Base-by-base conservation (phyloP, 257 asterid species). In the Nicotiana sylvestris region DNA sequence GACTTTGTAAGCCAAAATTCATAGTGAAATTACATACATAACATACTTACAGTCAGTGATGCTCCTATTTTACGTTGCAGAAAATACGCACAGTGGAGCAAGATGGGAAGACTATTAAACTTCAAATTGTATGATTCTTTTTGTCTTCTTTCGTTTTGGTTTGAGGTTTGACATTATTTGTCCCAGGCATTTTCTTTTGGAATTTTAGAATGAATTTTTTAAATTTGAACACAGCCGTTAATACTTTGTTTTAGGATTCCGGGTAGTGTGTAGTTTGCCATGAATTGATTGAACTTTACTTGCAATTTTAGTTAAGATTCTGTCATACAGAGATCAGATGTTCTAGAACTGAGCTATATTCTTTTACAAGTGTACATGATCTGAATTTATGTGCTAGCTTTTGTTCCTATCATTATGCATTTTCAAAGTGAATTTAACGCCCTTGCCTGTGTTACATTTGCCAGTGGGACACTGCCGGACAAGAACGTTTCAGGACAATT, bases 401-500 rank as follows among this genome's bases (percentile, higher is more conserved):
- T 39, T 80, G 25, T 65, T 80, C 27, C 57, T 46, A 77, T 77
- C 80, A 9, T 65, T 17, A 57, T 56, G 21, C 39, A 67, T 76
- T 81, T 66, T 62, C 37, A 65, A 43, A 79, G 33, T 39, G 37
- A 78, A 82, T 86, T 86, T 70, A 2, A 70, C 21, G 35, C 46
- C 37, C 60, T 46, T 30, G 7, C 29, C 18, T 57, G 35, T 81
- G 39, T 56, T 65, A 17, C 60, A 81, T 64, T 17, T 80, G 33
- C 53, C 87, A 94, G 98, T 91, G 97, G 98, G 98, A 94, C 84
- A 94, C 98, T 61, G 98, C 98, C 62, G 97, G 98, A 77, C 98
- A 92, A 88, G 98, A 94, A 86, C 98, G 97, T 17, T 94, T 94
- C 88, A 87, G 98, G 85, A 94, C 98, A 18, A 94, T 92, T 74